These are phyloP conservation scores for Aspergillus fijiensis DNA, from an alignment of 2,329 filamentous ascomycete species.

Conservation along the genomic window DNA sequence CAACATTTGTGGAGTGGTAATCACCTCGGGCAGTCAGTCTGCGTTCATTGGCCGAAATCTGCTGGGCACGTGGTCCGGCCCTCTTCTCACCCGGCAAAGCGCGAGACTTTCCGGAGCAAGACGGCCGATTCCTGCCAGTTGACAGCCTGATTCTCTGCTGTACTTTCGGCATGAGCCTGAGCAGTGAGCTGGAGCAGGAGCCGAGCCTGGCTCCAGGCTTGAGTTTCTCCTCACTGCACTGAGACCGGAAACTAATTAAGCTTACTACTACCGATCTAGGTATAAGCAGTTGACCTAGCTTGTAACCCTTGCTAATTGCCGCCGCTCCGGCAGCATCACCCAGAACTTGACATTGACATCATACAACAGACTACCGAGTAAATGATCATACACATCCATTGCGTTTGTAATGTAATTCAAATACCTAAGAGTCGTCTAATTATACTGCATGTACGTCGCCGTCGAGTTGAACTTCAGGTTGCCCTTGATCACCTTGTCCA, in stretches of 20 bases:
- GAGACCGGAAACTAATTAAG: no score
- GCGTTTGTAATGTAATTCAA: conserved; percentile 27
- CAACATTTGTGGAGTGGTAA: conserved; percentile 34
- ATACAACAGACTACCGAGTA: conserved; percentile 27
- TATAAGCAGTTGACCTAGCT: no score
- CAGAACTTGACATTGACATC: conserved; percentile 4
- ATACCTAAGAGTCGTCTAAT: conserved; percentile 56
- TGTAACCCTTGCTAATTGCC: background rate
- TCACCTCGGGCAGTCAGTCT: conserved; percentile 35
- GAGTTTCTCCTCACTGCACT: no score
- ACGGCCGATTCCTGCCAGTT: conserved; percentile 6
- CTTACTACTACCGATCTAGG: no score
- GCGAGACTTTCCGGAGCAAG: conserved; percentile 25
- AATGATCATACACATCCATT: conserved; percentile 37
- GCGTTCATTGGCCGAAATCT: conserved; percentile 29
- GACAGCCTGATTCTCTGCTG: background rate
- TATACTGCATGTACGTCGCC: conserved; percentile 98
- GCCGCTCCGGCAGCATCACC: background rate
- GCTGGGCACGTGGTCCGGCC: conserved; percentile 31
- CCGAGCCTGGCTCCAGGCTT: background rate
- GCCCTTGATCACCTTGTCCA: conserved; percentile 99
- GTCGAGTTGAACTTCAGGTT: conserved; percentile 99
- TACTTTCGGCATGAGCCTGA: background rate
- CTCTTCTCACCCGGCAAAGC: conserved; percentile 28
- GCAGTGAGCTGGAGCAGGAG: background rate